Base-by-base conservation (phyloP, 371 early-diverging fungal species). In the Saksenaea oblongispora region DNA sequence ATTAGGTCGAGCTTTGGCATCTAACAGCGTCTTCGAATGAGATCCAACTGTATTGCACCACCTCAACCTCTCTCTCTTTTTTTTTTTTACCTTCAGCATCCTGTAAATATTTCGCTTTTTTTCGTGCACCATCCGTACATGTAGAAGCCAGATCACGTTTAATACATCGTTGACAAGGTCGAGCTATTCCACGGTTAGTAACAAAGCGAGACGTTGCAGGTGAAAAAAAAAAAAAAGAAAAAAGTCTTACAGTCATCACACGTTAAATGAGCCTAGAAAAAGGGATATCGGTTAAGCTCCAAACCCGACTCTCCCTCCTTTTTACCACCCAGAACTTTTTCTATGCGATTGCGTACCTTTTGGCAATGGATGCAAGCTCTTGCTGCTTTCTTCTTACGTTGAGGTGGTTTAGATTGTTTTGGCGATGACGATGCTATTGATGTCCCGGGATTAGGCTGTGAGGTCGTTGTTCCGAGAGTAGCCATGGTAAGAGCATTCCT, bases 41-140 rank as follows among this genome's bases (percentile, higher is more conserved):
- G 27, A 47, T 47, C 24, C 9, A n/a, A 17, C 17, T 11, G 26
- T 7, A 35, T 3, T 5, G 31, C 7, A 7, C 31, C 13, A n/a
- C 34, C 11, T 56, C 26, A 31, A 8, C 17, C 7, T 2, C n/a
- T 10, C 18, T 17, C 18, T 17, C 18, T 17, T 44, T 10, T 47
- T 65, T 58, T 58, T 53, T 60, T 63, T 63, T 58, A 68, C 65
- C 71, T 51, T 66, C 75, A 36, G 71, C 71, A 34, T 87, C 89
- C 54, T 83, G 79, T 58, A 95, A 79, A 61, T 95, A 95, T 75
- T 95, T 95, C 34, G 95, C 93, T 14, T 69, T 61, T 42, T 74
- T 74, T 26, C 74, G 41, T n/a, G 68, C 57, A 11, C 74, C 74
- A 55, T 74, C 74, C 24, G 68, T 66, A 44, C 74, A 74, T 34